Conservation (phyloP, 2,329 filamentous ascomycete species). For the Annulohypoxylon truncatum region DNA sequence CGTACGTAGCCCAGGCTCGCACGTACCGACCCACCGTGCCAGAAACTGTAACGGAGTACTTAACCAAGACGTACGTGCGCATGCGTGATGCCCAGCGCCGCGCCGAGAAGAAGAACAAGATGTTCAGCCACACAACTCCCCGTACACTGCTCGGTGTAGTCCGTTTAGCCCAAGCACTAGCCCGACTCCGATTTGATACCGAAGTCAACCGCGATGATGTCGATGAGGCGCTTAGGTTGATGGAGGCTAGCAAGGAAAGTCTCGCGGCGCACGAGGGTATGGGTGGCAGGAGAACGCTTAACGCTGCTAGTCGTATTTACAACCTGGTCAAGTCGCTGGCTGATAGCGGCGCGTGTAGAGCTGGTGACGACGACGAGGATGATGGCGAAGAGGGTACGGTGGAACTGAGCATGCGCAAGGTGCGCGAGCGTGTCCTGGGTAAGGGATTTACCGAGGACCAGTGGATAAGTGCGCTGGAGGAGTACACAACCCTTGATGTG, state of each 20-base stretch:
- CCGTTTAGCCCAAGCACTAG: constrained; percentile 92
- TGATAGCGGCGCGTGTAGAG: constrained; percentile 85
- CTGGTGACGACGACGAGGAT: constrained; percentile 70
- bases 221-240: constrained; percentile 89
- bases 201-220: constrained; percentile 91
- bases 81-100: constrained; percentile 92
- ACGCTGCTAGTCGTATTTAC: constrained; percentile 90
- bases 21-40: constrained; percentile 90
- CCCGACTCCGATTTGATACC: constrained; percentile 88
- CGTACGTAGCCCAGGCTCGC: constrained; percentile 93
- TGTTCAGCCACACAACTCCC: constrained; percentile 93
- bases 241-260: constrained; percentile 94
- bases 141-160: constrained; percentile 93
- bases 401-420: constrained; percentile 87
- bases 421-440: constrained; percentile 90
- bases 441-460: constrained; percentile 98
- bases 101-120: constrained; percentile 89
- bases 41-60: constrained; percentile 89
- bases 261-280: constrained; percentile 76
- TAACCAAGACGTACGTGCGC: constrained; percentile 95
- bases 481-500: constrained; percentile 90
- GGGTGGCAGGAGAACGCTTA: constrained; percentile 73
- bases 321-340: constrained; percentile 91
- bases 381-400: constrained; percentile 63
- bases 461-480: constrained; percentile 85